These are phyloP conservation scores for Tillandsia fasciculata DNA, from an alignment of 176 grass and related monocot genomes.

Conservation along the genomic window DNA sequence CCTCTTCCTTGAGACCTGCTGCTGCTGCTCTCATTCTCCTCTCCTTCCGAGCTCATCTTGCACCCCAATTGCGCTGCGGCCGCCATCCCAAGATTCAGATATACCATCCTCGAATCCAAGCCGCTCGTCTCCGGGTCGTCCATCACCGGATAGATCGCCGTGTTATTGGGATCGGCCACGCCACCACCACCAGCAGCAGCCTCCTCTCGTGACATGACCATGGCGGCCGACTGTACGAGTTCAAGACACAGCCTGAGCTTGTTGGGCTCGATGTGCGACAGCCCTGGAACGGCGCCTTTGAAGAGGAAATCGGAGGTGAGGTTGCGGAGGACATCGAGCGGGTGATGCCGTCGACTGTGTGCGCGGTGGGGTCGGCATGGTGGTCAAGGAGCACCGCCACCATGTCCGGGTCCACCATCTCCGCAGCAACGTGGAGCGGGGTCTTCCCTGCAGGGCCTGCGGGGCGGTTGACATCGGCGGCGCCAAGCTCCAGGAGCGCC, in stretches of 20 bases:
- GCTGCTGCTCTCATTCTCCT: constrained; percentile 37
- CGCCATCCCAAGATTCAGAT: constrained; percentile 81
- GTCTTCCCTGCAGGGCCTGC: constrained; percentile 81
- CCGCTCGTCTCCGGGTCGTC: constrained; percentile 23
- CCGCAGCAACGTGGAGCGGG: constrained; percentile 85
- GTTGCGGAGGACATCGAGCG: constrained; percentile 83
- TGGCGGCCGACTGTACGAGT: constrained; percentile 88
- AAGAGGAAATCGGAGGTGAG: constrained; percentile 99
- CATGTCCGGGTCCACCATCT: constrained; percentile 99
- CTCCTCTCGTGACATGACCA: constrained; percentile 95
- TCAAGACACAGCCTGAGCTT: constrained; percentile 95
- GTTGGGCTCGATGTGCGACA: constrained; percentile 92
- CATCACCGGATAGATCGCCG: constrained; percentile 36
- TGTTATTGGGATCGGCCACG: background rate
- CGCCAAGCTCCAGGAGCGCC: constrained; percentile 89
- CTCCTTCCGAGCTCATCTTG: constrained; percentile 45
- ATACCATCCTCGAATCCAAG: constrained; percentile 94
- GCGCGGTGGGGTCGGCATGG: constrained; percentile 97
- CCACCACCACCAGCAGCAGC: constrained; percentile 16
- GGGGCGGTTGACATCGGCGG: constrained; percentile 86
- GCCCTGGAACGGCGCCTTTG: constrained; percentile 86
- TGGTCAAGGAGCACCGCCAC: constrained; percentile 96
- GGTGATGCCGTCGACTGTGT: constrained; percentile 92
- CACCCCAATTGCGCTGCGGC: constrained; percentile 52
- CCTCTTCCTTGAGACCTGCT: constrained; percentile 42